These are phyloP conservation scores for Quercus lobata DNA, from an alignment of 331 rosid genomes.

Conservation along the genomic window DNA sequence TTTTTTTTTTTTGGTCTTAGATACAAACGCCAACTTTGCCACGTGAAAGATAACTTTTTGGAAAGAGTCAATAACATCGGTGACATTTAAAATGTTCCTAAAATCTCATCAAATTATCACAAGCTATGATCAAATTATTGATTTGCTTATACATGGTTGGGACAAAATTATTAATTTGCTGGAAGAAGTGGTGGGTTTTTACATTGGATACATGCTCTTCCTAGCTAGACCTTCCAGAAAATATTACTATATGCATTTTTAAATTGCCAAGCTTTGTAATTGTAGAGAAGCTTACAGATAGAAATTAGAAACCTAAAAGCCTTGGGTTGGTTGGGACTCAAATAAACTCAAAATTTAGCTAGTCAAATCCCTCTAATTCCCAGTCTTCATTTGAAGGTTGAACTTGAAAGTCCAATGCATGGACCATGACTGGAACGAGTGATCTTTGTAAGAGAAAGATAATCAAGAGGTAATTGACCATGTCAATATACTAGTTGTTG, in stretches of 20 bases:
- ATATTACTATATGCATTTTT: too few species aligned
- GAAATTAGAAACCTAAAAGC: too few species aligned
- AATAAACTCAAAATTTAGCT: neutral
- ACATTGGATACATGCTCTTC: neutral
- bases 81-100: too few species aligned
- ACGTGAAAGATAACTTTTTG: too few species aligned
- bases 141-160: neutral
- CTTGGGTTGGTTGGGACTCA: too few species aligned
- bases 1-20: too few species aligned
- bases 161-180: neutral
- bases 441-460: neutral
- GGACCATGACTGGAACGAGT: neutral
- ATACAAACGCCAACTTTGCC: too few species aligned
- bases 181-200: neutral
- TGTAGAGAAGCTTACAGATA: too few species aligned
- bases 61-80: too few species aligned
- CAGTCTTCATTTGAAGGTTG: conserved; percentile 1
- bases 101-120: neutral
- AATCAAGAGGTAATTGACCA: neutral
- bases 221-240: neutral
- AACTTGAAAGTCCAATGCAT: neutral
- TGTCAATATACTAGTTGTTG: neutral
- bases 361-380: neutral
- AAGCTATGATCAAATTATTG: neutral
- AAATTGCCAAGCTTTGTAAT: too few species aligned